Conservation (phyloP, 192 early-diverging fungal species). For the Backusella morwellensis region DNA sequence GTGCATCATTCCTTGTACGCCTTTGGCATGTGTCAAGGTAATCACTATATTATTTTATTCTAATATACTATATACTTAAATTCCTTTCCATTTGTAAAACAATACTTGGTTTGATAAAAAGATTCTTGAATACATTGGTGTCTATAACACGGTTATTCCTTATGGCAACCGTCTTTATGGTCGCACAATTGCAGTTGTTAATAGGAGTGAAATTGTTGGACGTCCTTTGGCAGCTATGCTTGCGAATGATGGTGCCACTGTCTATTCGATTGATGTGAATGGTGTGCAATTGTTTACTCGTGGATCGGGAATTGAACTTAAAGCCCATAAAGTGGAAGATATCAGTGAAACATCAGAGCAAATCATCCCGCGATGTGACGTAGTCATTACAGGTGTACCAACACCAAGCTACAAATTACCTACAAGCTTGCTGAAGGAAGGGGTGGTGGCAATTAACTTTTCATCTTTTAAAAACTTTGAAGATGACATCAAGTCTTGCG, state of each 20-base stretch:
- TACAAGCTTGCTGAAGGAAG: constrained; percentile 82
- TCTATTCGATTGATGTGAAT: constrained; percentile 92
- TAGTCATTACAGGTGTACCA: constrained; percentile 98
- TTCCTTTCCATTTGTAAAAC: not conserved
- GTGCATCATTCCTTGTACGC: constrained; percentile 98
- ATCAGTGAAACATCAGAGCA: constrained; percentile 73
- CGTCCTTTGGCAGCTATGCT: constrained; percentile 95
- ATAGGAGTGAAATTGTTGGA: constrained; percentile 98
- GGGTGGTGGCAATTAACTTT: constrained; percentile 97
- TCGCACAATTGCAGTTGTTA: constrained; percentile 87
- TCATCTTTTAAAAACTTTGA: constrained; percentile 93
- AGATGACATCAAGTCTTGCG: constrained; percentile 86
- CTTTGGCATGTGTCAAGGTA: constrained; percentile 95
- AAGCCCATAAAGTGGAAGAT: constrained; percentile 72
- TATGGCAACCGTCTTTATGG: constrained; percentile 96
- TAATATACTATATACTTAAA: not conserved
- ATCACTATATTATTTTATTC: not conserved
- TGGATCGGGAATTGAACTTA: constrained; percentile 55
- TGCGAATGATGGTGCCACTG: constrained; percentile 98
- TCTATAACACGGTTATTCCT: constrained; percentile 84
- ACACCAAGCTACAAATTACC: constrained; percentile 84
- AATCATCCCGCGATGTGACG: constrained; percentile 83
- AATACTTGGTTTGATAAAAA: constrained; percentile 10
- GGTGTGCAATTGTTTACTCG: constrained; percentile 81
- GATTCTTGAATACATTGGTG: constrained; percentile 93